Evolutionary conservation across 345 rosid species (phyloP), one percentile per base, ranked within the genome.

Genomic region (Iberis pinnata): DNA sequence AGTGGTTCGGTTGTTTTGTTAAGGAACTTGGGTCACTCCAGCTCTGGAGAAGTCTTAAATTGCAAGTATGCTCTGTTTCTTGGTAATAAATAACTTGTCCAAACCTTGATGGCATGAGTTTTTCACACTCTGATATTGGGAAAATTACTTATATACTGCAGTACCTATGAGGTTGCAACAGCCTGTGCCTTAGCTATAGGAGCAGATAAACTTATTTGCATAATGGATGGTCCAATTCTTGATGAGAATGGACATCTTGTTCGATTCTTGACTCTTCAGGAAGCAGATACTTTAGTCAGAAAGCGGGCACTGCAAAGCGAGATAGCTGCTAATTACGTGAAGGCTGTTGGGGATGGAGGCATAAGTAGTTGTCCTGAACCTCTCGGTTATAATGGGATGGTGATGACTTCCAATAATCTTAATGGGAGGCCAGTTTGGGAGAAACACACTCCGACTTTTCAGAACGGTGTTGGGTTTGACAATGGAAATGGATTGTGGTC

Each of bases 121-220:
- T 40, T 18, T 24, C 16, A 13, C 11, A 43, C 27, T 49, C 37
- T 57, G 43, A 56, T 49, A 31, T 22, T 32, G 58, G 16, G 36
- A 52, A n/a, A 54, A 29, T 33, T 49, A 56, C 48, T 50, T 69
- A 57, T 29, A 42, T 18, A 12, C 18, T 37, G 71, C 85, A 90
- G 96, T 82, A 87, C 95, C 42, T 90, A 84, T 59, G 98, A 90
- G 79, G 98, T 90, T 31, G 98, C 98, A 44, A 90, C 98, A 16
- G 96, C 98, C 24, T 90, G 98, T 78, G 98, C 98, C 48, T 66
- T 84, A 58, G 95, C 98, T 26, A 80, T 90, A 70, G 89, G 25
- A 22, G 25, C 25, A 22, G 25, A 22, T 22, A 22, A 22, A 22
- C 25, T 22, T 22, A 22, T 22, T 38, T 84, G 95, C 62, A 64